Conservation (phyloP, 345 rosid species). For the Iberis pinnata region DNA sequence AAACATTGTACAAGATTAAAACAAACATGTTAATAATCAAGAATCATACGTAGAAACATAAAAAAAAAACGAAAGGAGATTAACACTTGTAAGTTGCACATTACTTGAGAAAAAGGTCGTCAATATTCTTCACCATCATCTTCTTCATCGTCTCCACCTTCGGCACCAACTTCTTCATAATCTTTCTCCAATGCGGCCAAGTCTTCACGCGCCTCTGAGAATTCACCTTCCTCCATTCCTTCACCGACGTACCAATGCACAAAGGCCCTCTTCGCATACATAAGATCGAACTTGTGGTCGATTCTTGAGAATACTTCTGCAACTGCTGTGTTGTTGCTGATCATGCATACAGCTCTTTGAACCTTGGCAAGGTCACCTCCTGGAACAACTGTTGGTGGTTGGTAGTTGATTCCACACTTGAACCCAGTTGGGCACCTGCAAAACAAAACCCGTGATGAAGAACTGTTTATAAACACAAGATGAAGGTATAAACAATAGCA, state of each 20-base stretch:
- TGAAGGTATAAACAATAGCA: too few relatives aligned
- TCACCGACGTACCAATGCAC: constrained; percentile 52
- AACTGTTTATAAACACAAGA: too few relatives aligned
- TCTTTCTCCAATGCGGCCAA: constrained; percentile 29
- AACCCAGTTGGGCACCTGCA: constrained; percentile 58
- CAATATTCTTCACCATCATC: background rate
- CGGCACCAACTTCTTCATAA: constrained; percentile 47
- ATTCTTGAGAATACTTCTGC: constrained; percentile 50
- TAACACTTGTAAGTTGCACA: constrained; percentile 1
- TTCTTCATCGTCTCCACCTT: constrained; percentile 34
- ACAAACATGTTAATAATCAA: constrained; percentile 22
- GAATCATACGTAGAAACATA: constrained; percentile 13
- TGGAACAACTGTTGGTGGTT: constrained; percentile 51
- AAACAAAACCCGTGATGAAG: too few relatives aligned
- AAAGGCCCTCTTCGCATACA: too few relatives aligned
- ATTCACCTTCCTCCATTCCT: constrained; percentile 58
- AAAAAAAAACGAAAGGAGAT: background rate
- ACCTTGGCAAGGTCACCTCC: constrained; percentile 36
- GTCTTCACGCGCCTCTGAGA: constrained; percentile 55
- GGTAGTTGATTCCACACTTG: constrained; percentile 49
- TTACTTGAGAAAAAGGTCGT: background rate
- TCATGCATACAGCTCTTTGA: too few relatives aligned
- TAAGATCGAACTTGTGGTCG: constrained; percentile 33
- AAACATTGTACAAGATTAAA: constrained; percentile 29
- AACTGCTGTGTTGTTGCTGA: too few relatives aligned